Percentiles rank a stretch among this genome's conserved stretches.
Conservation (phyloP, 1,139 yeast genomes). For the Pichia sp. region DNA sequence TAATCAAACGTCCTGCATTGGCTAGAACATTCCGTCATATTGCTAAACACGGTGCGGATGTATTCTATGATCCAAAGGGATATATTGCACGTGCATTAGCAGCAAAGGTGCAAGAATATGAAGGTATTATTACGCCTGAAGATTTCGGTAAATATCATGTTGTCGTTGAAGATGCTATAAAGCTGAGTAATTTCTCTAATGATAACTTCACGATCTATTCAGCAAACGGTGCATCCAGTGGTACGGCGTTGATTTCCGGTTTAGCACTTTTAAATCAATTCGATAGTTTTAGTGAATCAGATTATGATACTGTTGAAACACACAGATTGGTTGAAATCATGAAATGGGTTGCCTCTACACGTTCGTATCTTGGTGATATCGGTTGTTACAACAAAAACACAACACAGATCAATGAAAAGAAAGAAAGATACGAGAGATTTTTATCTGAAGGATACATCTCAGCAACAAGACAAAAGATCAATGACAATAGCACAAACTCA, state of each 20-base stretch:
- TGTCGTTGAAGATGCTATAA: conserved; percentile 54
- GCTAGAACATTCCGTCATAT: conserved; percentile 68
- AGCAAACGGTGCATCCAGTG: conserved; percentile 78
- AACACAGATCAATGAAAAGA: conserved; percentile 24
- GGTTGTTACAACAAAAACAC: conserved; percentile 34
- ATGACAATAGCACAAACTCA: conserved; percentile 53
- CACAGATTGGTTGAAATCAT: conserved; percentile 80
- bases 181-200: conserved; percentile 38
- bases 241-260: conserved; percentile 78
- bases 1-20: conserved; percentile 53
- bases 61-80: conserved; percentile 75
- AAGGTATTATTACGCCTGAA: conserved; percentile 45
- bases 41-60: conserved; percentile 74
- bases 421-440: conserved; percentile 35
- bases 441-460: conserved; percentile 53
- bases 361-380: conserved; percentile 79
- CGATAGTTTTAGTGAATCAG: conserved; percentile 35
- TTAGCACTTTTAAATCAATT: conserved; percentile 49
- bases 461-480: conserved; percentile 44
- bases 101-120: conserved; percentile 31
- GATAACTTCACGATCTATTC: conserved; percentile 57
- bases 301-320: conserved; percentile 45
- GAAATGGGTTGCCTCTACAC: conserved; percentile 91
- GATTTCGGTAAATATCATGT: conserved; percentile 69
- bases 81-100: conserved; percentile 44